A percentile compares a stretch with the other conserved stretches of the same genome.
These are phyloP conservation scores for Solanum lycopersicoides DNA, from an alignment of 257 asterid genomes.

Conservation along the genomic window DNA sequence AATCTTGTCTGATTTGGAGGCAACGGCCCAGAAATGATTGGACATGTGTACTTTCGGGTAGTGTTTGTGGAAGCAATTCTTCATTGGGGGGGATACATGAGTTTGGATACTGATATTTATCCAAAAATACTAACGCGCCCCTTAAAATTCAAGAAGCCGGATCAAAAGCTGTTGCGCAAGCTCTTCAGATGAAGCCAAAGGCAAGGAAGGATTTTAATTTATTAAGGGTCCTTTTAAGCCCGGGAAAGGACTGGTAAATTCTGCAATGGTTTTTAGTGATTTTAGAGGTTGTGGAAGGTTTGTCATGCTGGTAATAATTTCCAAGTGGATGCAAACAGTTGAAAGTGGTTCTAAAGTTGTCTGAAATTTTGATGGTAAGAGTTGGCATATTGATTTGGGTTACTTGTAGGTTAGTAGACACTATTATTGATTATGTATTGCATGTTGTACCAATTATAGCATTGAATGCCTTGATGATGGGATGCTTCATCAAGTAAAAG, in stretches of 20 bases:
- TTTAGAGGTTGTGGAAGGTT: background rate
- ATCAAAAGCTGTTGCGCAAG: background rate
- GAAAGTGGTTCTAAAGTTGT: background rate
- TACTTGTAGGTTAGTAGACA: background rate
- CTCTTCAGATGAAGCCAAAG: background rate
- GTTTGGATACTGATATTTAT: background rate
- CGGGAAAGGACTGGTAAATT: background rate
- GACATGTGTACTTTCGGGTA: background rate
- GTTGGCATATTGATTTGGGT: background rate
- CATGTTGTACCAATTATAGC: background rate
- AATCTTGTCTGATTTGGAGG: constrained; percentile 37
- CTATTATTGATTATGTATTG: background rate
- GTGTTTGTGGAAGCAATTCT: background rate
- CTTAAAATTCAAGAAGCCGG: background rate
- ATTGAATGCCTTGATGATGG: background rate
- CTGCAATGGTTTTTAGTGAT: background rate
- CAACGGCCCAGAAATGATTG: constrained; percentile 22
- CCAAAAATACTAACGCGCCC: background rate
- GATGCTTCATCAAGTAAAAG: background rate
- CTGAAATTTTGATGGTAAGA: background rate
- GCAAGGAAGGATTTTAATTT: background rate
- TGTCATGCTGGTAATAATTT: background rate
- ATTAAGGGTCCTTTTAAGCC: background rate
- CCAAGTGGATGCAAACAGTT: background rate
- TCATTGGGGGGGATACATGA: background rate